A percentile compares a stretch with the other conserved stretches of the same genome.
phyloP scores from a whole-genome alignment of 2,329 filamentous ascomycete species.

The Septoria linicola region DNA sequence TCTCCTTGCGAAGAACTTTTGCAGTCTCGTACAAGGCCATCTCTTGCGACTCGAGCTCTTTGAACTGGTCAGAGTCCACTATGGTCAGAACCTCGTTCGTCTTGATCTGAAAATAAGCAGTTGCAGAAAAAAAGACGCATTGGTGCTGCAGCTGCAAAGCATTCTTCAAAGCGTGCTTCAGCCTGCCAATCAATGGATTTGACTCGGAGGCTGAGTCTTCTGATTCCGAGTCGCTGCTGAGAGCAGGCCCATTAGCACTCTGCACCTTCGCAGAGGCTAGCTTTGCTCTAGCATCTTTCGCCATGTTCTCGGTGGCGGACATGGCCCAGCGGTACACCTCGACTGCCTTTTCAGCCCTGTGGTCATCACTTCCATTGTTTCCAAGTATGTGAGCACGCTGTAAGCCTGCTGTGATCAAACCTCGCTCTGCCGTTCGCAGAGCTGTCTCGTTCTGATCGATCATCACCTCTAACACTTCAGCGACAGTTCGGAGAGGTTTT shows the following conservation, averaged over 20 bases:
- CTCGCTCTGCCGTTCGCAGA: slow-evolving; percentile 68
- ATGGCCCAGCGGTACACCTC: slow-evolving; percentile 62
- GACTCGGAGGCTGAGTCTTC: slow-evolving; percentile 35
- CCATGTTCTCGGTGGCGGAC: slow-evolving; percentile 46
- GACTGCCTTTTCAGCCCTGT: slow-evolving; percentile 63
- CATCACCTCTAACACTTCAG: slow-evolving; percentile 87
- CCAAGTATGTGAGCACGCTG: slow-evolving; percentile 75
- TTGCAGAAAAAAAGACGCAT: slow-evolving; percentile 80
- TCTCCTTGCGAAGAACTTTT: slow-evolving; percentile 73
- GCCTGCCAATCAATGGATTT: slow-evolving; percentile 27
- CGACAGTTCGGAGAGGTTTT: slow-evolving; percentile 72
- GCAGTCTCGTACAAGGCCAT: slow-evolving; percentile 72
- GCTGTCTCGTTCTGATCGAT: slow-evolving; percentile 74
- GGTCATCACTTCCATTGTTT: slow-evolving; percentile 60
- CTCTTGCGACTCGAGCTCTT: slow-evolving; percentile 67
- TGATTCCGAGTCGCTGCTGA: slow-evolving; percentile 34
- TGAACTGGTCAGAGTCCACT: slow-evolving; percentile 66
- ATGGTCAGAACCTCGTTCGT: slow-evolving; percentile 62
- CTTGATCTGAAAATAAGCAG: slow-evolving; percentile 80
- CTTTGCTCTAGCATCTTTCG: slow-evolving; percentile 64
- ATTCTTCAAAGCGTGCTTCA: slow-evolving; percentile 64
- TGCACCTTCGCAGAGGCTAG: slow-evolving; percentile 52
- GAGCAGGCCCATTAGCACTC: slow-evolving; percentile 13
- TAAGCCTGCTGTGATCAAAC: slow-evolving; percentile 64
- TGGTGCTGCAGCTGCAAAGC: slow-evolving; percentile 79